Percentiles rank a stretch among this genome's conserved stretches.
These are phyloP conservation scores for Ilex asprella DNA, from an alignment of 257 asterid species.

Conservation along the genomic window DNA sequence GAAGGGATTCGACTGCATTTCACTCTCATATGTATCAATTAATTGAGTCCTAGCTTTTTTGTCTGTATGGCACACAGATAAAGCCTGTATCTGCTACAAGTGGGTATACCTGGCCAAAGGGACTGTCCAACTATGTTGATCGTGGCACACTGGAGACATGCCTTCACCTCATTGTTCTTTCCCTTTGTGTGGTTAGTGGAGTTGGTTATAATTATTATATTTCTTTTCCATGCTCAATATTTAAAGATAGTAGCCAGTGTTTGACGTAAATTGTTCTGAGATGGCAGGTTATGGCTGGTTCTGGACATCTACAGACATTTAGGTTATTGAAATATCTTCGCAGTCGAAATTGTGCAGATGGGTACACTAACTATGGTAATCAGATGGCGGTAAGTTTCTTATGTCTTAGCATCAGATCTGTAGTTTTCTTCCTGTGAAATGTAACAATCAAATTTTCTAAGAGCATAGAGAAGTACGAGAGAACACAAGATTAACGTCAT, in stretches of 20 bases:
- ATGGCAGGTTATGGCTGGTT: conserved; percentile 96
- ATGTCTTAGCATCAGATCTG: conserved; percentile 2
- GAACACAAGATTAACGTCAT: no score
- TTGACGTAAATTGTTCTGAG: conserved; percentile 16
- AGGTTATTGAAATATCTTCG: conserved; percentile 85
- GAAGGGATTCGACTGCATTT: no score
- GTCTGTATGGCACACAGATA: conserved; percentile 49
- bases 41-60: conserved; percentile 9
- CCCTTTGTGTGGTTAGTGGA: conserved; percentile 78
- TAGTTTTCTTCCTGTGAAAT: no score
- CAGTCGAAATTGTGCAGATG: conserved; percentile 68
- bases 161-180: conserved; percentile 93
- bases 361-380: conserved; percentile 63
- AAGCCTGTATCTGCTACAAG: conserved; percentile 60
- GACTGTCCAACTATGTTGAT: conserved; percentile 69
- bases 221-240: conserved; percentile 3
- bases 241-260: conserved; percentile 6
- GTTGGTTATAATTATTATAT: conserved; percentile 1
- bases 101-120: conserved; percentile 59
- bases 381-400: conserved; percentile 81
- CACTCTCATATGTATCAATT: conserved; percentile 13
- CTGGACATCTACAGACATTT: conserved; percentile 87
- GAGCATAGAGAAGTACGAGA: no score
- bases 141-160: conserved; percentile 93
- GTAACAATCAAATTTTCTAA: no score